Base-by-base conservation (phyloP, 2,329 filamentous ascomycete genomes). In the Phyllachora maydis region DNA sequence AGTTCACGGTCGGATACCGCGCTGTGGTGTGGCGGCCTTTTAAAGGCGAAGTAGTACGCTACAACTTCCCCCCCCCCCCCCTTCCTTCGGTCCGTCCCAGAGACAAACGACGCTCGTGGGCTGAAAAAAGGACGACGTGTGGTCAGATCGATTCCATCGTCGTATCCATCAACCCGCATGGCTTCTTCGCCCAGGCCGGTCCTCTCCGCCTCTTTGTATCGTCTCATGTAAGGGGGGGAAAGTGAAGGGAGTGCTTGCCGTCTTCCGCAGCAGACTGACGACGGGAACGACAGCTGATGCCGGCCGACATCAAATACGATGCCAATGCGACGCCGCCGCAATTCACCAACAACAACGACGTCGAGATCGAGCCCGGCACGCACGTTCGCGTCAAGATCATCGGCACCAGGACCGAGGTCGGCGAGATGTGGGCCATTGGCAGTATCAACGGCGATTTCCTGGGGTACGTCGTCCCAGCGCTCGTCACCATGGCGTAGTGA, bases 21-120 rank as follows among this genome's bases (percentile, higher is more conserved):
- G 88, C 88, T 25, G 85, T 98, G 29, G 81, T 98, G 28, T 98
- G 85, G 85, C 69, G 85, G 41, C 88, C 88, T 8, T 98, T 95
- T 59, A 85, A 88, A 51, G 85, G 88, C 41, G 88, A 98, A 61
- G 91, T 88, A 47, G 88, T 91, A n/a, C n/a, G n/a, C n/a, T n/a
- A n/a, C n/a, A n/a, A n/a, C n/a, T n/a, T n/a, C n/a, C n/a, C n/a
- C n/a, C n/a, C n/a, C n/a, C n/a, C n/a, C n/a, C n/a, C n/a, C n/a
- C n/a, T n/a, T n/a, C n/a, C n/a, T n/a, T 68, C 51, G 74, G 52
- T 17, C 8, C 13, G 3, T n/a, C 23, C 6, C 11, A 8, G 10
- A 8, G 1, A 18, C 12, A 6, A 5, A 9, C 9, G 5, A 2
- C 5, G 11, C 19, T 4, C 7, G 13, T 8, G 9, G 10, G 18